Conservation (phyloP, 2,329 filamentous ascomycete species). For the Diaporthe batatas region DNA sequence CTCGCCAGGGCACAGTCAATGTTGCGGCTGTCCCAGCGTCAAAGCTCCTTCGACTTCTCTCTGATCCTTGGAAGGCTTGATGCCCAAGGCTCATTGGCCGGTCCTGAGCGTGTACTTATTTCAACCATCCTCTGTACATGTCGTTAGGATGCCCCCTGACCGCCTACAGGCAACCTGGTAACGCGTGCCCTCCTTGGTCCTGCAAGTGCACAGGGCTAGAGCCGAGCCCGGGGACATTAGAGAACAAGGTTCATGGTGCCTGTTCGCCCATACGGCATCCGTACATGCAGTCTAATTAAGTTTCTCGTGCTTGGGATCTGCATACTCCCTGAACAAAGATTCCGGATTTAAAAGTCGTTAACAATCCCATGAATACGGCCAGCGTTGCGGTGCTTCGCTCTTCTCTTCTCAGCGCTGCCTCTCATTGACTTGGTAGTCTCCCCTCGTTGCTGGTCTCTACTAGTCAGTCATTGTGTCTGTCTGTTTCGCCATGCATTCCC, state of each 20-base stretch:
- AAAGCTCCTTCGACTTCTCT: neutral
- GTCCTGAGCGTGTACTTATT: constrained; percentile 1
- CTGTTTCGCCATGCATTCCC: constrained; percentile 44
- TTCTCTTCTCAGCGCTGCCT: constrained; percentile 8
- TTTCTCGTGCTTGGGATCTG: constrained; percentile 15
- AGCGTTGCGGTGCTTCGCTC: neutral
- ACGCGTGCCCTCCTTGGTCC: constrained; percentile 15
- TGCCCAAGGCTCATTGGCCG: neutral
- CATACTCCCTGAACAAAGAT: constrained; percentile 5
- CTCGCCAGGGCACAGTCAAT: neutral
- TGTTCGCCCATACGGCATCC: constrained; percentile 24
- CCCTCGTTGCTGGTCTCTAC: constrained; percentile 11
- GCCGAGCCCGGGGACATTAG: constrained; percentile 24
- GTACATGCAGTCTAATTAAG: constrained; percentile 29
- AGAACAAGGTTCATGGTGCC: constrained; percentile 29
- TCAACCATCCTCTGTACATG: constrained; percentile 13
- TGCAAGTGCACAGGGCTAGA: constrained; percentile 31
- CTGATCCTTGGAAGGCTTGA: too few relatives aligned
- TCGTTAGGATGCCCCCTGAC: constrained; percentile 31
- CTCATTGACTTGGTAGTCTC: constrained; percentile 4
- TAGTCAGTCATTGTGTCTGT: constrained; percentile 1
- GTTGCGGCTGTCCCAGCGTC: neutral
- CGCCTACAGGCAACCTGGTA: constrained; percentile 10
- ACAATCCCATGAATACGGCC: neutral
- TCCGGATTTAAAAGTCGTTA: constrained; percentile 25